Percentiles rank a stretch among this genome's conserved stretches.
These are phyloP conservation scores for Eucalyptus marginata DNA, from an alignment of 345 rosid genomes.

Conservation along the genomic window DNA sequence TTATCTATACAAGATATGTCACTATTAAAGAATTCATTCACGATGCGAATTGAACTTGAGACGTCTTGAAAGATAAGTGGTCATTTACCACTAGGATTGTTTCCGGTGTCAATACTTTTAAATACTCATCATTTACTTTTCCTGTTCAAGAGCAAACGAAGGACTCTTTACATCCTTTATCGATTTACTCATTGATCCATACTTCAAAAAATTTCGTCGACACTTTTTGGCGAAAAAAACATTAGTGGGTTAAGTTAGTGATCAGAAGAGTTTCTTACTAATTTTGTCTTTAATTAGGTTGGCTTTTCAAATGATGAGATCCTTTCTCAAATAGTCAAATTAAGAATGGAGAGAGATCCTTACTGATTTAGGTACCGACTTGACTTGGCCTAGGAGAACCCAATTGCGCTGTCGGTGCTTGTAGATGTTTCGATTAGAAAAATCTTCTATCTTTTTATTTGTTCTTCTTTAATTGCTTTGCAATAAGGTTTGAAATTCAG, in stretches of 20 bases:
- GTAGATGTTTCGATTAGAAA: neutral
- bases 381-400: neutral
- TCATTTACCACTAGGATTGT: no score
- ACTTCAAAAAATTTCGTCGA: accelerated
- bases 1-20: accelerated
- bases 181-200: no score
- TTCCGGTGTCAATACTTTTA: accelerated
- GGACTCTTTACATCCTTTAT: neutral
- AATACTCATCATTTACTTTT: accelerated
- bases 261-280: neutral
- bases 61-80: neutral
- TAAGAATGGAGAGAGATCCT: neutral
- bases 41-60: accelerated
- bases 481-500: no score
- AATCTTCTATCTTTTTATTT: no score
- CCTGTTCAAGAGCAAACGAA: accelerated
- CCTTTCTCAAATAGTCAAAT: neutral
- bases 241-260: neutral
- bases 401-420: neutral
- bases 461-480: neutral
- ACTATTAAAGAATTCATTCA: neutral
- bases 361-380: neutral
- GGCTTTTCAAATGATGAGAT: neutral
- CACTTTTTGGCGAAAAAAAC: neutral
- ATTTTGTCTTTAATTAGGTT: neutral